Percentiles rank a stretch among this genome's conserved stretches.
These are phyloP conservation scores for Umbilicaria muhlenbergii DNA, from an alignment of 495 filamentous ascomycete genomes.

Conservation along the genomic window DNA sequence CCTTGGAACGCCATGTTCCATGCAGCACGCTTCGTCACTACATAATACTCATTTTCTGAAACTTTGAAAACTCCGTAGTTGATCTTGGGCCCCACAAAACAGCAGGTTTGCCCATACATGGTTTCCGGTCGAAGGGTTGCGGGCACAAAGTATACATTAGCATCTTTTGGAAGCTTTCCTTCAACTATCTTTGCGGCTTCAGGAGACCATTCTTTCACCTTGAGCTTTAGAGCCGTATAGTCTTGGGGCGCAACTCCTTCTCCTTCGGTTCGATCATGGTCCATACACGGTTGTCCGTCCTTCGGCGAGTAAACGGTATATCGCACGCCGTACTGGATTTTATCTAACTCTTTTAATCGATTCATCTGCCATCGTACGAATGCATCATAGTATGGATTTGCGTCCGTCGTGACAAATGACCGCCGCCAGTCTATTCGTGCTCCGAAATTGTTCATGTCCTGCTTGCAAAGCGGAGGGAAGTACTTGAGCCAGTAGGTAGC, in stretches of 20 bases:
- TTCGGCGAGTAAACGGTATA: conserved; percentile 95
- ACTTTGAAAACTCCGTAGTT: conserved; percentile 83
- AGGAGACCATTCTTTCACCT: conserved; percentile 75
- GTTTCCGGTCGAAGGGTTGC: conserved; percentile 92
- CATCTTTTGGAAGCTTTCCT: conserved; percentile 64
- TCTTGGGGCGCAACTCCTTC: conserved; percentile 85
- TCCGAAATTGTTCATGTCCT: conserved; percentile 71
- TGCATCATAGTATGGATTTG: conserved; percentile 91
- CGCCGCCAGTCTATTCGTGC: conserved; percentile 83
- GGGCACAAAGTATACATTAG: conserved; percentile 76
- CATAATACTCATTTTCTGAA: conserved; percentile 67
- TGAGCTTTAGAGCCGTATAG: conserved; percentile 82
- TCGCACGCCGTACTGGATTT: conserved; percentile 87
- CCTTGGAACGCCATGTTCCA: conserved; percentile 95
- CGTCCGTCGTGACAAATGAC: conserved; percentile 86
- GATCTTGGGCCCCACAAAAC: conserved; percentile 85
- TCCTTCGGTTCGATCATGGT: conserved; percentile 84
- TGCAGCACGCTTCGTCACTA: conserved; percentile 74
- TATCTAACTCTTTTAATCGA: conserved; percentile 71
- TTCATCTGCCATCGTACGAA: conserved; percentile 99
- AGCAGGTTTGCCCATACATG: conserved; percentile 95
- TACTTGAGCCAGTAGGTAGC: conserved; percentile 73
- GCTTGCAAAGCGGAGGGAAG: conserved; percentile 71
- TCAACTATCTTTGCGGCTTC: conserved; percentile 49
- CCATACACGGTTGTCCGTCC: conserved; percentile 95